These are phyloP conservation scores for Aspergillus sp. DNA, from an alignment of 2,329 filamentous ascomycete species.

Conservation along the genomic window DNA sequence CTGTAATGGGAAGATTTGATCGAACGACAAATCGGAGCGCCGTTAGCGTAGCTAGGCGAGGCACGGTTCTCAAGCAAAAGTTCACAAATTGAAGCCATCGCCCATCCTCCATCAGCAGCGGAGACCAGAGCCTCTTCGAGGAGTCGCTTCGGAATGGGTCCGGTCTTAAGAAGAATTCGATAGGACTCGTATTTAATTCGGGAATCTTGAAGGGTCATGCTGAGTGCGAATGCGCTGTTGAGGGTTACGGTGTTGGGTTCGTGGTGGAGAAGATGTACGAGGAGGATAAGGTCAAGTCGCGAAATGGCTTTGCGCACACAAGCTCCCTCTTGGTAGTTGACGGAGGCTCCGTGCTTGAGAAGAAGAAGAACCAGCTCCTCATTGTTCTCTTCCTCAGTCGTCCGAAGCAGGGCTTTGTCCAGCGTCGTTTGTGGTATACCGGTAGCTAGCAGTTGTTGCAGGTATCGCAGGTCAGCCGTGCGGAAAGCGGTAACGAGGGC, in stretches of 20 bases:
- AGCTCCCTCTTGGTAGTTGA: slow-evolving; percentile 12
- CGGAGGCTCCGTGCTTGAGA: slow-evolving; percentile 2
- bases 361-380: slow-evolving; percentile 5
- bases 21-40: slow-evolving; percentile 8
- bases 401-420: slow-evolving; percentile 10
- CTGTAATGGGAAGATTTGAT: slow-evolving; percentile 8
- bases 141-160: slow-evolving; percentile 2
- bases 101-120: slow-evolving; percentile 10
- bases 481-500: neutral
- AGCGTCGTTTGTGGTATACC: slow-evolving; percentile 1
- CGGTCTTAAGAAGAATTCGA: slow-evolving; percentile 11
- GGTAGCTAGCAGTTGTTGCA: slow-evolving; percentile 1
- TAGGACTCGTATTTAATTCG: slow-evolving; percentile 2
- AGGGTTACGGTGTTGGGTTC: slow-evolving; percentile 2
- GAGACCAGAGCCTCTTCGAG: slow-evolving; percentile 12
- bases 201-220: slow-evolving; percentile 6
- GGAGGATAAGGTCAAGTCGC: slow-evolving; percentile 3
- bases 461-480: slow-evolving; percentile 5
- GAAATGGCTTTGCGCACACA: slow-evolving; percentile 10
- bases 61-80: slow-evolving; percentile 7
- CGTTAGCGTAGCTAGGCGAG: slow-evolving; percentile 4
- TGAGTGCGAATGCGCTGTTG: slow-evolving; percentile 7
- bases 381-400: neutral
- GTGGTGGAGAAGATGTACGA: slow-evolving; percentile 3
- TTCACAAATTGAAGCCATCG: slow-evolving; percentile 8